Percentiles rank a stretch among this genome's conserved stretches.
Evolutionary conservation across 768 basidiomycete species (phyloP).

Genomic region (Suillus brevipes): DNA sequence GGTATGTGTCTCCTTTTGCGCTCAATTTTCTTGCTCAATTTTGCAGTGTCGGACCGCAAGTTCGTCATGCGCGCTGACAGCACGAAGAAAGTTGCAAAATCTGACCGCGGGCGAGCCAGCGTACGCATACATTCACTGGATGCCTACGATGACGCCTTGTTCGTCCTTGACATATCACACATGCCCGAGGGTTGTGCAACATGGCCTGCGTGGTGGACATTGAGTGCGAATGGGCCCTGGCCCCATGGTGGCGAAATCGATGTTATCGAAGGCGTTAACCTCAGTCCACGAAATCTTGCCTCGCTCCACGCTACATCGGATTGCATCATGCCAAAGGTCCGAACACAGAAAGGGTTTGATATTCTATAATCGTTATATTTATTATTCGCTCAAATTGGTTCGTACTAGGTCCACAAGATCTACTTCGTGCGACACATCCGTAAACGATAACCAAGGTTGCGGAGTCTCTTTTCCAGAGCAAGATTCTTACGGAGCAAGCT

Average conservation of each 20-base stretch:
- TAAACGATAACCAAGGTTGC: conserved; percentile 63
- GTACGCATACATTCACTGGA: conserved; percentile 49
- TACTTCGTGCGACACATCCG: conserved; percentile 48
- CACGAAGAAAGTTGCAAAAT: conserved; percentile 33
- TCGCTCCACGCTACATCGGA: conserved; percentile 54
- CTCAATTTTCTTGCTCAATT: not conserved
- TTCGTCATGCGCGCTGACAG: conserved; percentile 63
- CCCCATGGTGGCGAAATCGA: conserved; percentile 63
- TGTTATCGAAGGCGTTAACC: conserved; percentile 63
- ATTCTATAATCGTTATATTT: not conserved
- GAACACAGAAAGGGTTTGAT: conserved; percentile 49
- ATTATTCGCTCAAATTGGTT: not conserved
- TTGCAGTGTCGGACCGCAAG: conserved; percentile 20
- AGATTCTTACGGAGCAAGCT: conserved; percentile 46
- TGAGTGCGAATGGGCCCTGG: conserved; percentile 54
- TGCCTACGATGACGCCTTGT: conserved; percentile 46
- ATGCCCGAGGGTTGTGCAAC: conserved; percentile 62
- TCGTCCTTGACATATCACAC: conserved; percentile 54
- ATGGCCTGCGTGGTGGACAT: conserved; percentile 69
- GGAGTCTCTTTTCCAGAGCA: conserved; percentile 43
- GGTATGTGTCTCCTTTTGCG: conserved; percentile 33
- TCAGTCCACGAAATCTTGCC: conserved; percentile 43
- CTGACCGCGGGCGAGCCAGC: conserved; percentile 54
- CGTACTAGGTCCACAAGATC: conserved; percentile 38
- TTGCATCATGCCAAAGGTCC: conserved; percentile 45